phyloP scores from a whole-genome alignment of 148 eudicot species.

The Amaranthus cruentus region DNA sequence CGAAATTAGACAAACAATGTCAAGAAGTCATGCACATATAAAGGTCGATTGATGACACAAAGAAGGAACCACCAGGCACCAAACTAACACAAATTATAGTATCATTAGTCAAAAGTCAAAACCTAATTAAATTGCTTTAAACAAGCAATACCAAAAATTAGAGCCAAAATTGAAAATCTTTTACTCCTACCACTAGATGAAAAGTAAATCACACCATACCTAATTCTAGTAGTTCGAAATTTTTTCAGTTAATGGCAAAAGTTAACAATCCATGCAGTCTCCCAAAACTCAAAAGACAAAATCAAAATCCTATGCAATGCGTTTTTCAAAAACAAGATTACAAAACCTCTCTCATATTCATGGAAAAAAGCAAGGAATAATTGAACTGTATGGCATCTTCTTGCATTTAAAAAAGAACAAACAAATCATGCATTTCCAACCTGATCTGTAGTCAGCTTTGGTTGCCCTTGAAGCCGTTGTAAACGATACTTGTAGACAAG shows the following conservation, averaged over 20 bases:
- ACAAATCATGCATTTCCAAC: conserved; percentile 6
- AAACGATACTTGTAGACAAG: conserved; percentile 33
- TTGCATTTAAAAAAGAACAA: neutral
- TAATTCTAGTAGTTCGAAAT: too few species aligned
- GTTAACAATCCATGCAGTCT: neutral
- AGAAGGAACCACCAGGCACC: too few species aligned
- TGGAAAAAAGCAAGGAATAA: neutral
- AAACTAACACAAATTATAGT: too few species aligned
- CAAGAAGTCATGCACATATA: too few species aligned
- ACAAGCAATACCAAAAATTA: too few species aligned
- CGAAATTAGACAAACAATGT: too few species aligned
- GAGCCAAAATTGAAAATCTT: too few species aligned
- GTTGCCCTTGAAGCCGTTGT: conserved; percentile 29
- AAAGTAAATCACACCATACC: too few species aligned
- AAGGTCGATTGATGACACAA: too few species aligned
- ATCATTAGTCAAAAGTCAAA: too few species aligned
- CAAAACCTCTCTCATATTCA: neutral
- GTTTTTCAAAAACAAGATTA: neutral
- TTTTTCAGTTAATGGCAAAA: neutral
- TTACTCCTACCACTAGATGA: too few species aligned
- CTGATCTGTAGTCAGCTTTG: conserved; percentile 33
- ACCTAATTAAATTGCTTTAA: too few species aligned
- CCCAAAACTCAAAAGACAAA: neutral
- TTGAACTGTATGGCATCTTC: neutral
- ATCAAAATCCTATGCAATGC: neutral